Percentiles rank a stretch among this genome's conserved stretches.
Evolutionary conservation across 805 yeast species (phyloP).

Genomic region (Saccharomycopsis fibuligera): DNA sequence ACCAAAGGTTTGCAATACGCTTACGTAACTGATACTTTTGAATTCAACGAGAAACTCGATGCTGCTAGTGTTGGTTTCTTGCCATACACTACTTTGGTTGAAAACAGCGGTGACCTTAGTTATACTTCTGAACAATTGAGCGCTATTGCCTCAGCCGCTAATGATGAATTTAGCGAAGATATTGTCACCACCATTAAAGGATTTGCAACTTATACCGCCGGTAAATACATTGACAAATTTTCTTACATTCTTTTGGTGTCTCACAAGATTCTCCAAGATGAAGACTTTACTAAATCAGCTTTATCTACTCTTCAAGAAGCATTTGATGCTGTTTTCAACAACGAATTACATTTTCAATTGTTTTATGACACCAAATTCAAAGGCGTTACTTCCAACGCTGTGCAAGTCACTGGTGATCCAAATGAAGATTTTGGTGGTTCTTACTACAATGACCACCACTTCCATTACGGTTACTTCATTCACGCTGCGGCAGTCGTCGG

Average conservation of each 20-base stretch:
- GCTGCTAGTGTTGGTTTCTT: conserved; percentile 26
- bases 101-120: conserved; percentile 29
- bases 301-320: conserved; percentile 37
- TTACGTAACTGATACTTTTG: conserved; percentile 31
- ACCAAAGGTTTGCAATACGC: conserved; percentile 46
- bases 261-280: conserved; percentile 41
- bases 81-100: conserved; percentile 6
- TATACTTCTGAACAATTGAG: conserved; percentile 34
- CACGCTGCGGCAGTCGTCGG: conserved; percentile 80
- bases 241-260: conserved; percentile 50
- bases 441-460: conserved; percentile 80
- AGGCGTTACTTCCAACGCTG: conserved; percentile 50
- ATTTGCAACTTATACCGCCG: conserved; percentile 44
- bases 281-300: conserved; percentile 31
- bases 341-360: conserved; percentile 41
- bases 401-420: conserved; percentile 26
- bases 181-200: conserved; percentile 35
- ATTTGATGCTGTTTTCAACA: conserved; percentile 34
- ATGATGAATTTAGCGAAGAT: conserved; percentile 35
- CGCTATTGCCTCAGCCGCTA: conserved; percentile 36
- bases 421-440: conserved; percentile 62
- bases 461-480: conserved; percentile 77
- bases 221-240: conserved; percentile 49
- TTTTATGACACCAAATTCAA: conserved; percentile 49
- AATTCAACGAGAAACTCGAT: conserved; percentile 26